phyloP scores from a whole-genome alignment of 2,329 filamentous ascomycete genomes.

The Penicillium griseofulvum region DNA sequence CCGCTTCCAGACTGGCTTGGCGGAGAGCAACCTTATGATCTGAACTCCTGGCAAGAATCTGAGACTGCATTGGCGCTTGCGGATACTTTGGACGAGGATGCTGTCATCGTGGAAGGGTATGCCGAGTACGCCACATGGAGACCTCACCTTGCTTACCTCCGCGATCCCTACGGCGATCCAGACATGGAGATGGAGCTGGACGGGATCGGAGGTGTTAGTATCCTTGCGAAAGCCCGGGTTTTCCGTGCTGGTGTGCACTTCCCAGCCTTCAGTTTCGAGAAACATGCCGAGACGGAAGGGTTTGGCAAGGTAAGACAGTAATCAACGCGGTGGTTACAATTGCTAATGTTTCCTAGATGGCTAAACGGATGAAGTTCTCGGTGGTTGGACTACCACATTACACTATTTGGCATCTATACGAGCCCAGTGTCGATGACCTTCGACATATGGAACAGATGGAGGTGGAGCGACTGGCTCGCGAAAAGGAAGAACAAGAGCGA shows the following conservation, averaged over 20 bases:
- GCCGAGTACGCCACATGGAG: slow-evolving; percentile 98
- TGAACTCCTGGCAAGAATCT: slow-evolving; percentile 99
- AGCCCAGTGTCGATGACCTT: slow-evolving; percentile 96
- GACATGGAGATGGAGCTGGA: slow-evolving; percentile 99
- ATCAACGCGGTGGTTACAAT: not conserved
- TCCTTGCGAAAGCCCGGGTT: slow-evolving; percentile 90
- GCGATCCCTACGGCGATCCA: slow-evolving; percentile 94
- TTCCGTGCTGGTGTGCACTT: slow-evolving; percentile 96
- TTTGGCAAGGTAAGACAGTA: slow-evolving; percentile 79
- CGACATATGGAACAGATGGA: slow-evolving; percentile 99
- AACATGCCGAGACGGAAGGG: slow-evolving; percentile 96
- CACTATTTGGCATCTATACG: slow-evolving; percentile 99
- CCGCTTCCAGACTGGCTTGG: slow-evolving; percentile 98
- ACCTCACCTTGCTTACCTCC: slow-evolving; percentile 91
- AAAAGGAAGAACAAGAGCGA: slow-evolving; percentile 74
- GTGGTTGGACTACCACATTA: slow-evolving; percentile 96
- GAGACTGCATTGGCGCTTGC: slow-evolving; percentile 92
- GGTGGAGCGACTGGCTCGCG: slow-evolving; percentile 72
- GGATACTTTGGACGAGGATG: slow-evolving; percentile 93
- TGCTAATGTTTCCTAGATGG: slow-evolving; percentile 65
- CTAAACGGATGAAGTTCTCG: slow-evolving; percentile 90
- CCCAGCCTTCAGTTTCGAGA: slow-evolving; percentile 97
- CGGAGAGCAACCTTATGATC: slow-evolving; percentile 94
- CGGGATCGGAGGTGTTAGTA: slow-evolving; percentile 94
- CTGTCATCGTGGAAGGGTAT: slow-evolving; percentile 97